Base-by-base conservation (phyloP, 306 rosid genomes). In the Lathyrus aphaca region DNA sequence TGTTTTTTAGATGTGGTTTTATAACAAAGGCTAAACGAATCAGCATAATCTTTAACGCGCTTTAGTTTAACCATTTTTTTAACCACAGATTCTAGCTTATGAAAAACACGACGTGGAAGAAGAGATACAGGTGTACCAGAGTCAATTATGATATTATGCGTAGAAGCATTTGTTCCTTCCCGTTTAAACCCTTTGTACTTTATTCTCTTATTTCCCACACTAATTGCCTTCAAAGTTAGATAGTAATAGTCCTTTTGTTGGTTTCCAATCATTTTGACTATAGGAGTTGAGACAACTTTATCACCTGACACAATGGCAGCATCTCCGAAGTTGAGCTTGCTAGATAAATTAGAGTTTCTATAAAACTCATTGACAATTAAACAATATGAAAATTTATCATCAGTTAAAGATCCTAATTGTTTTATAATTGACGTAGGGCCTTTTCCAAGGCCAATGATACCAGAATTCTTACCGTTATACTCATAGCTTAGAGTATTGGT, bases 401-500 rank as follows among this genome's bases (percentile, higher is more conserved):
- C 64, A 0, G 58, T 69, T 1, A 83, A 65, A 8, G 78, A 1
- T 3, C 21, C 60, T 17, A 88, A 0, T 8, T 85, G 95, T 1
- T 81, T 5, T 11, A 8, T 23, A 12, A 89, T 79, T 0, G 90
- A 89, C 10, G 11, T 55, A 0, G 35, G 1, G 1, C 88, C 86
- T 0, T 67, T 39, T 4, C 92, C 92, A 1, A 89, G 84, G 0
- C 90, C 92, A 2, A 89, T 74, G 6, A 87, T 42, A 5, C 92
- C 96, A 0, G 96, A 81, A 1, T 55, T 23, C 8, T 5, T 4
- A 63, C 9, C 16, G 0, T 5, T 0, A 46, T 25, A 9, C 48
- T 17, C 0, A 1, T 0, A 29, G 2, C 5, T 0, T 29, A 0
- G 13, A 2, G 14, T 40, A 9, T 45, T 71, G 13, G 35, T 0